phyloP scores from a whole-genome alignment of 2,329 filamentous ascomycete species.

The Ophiosphaerella narmari region DNA sequence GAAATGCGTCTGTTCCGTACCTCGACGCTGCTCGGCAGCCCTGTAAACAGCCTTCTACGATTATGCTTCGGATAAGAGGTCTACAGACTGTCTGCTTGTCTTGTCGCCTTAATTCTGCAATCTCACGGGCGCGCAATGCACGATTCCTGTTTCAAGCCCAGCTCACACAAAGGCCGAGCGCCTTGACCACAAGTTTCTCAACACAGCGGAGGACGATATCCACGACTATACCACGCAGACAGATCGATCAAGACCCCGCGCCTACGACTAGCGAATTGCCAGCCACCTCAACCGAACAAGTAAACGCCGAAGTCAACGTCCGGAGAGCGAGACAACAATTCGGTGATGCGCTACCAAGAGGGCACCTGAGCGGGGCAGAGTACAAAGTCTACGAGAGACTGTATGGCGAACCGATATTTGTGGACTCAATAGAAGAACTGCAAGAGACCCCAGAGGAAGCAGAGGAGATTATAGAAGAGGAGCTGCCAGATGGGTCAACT shows the following conservation, averaged over 20 bases:
- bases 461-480: constrained; percentile 49
- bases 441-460: constrained; percentile 51
- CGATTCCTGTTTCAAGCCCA: constrained; percentile 22
- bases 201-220: constrained; percentile 29
- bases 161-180: constrained; percentile 12
- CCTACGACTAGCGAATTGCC: constrained; percentile 3
- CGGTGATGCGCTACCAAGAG: constrained; percentile 75
- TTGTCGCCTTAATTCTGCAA: constrained; percentile 38
- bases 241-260: constrained; percentile 14
- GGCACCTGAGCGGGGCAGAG: constrained; percentile 71
- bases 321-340: constrained; percentile 74
- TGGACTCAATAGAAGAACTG: constrained; percentile 63
- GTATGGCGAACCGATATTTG: constrained; percentile 73
- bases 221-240: constrained; percentile 17
- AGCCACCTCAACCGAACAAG: constrained; percentile 21
- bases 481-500: constrained; percentile 35
- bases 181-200: constrained; percentile 8
- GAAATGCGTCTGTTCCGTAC: constrained; percentile 26
- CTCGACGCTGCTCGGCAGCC: constrained; percentile 6
- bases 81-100: constrained; percentile 37
- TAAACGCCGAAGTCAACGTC: constrained; percentile 65
- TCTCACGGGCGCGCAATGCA: constrained; percentile 31
- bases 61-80: constrained; percentile 38
- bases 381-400: constrained; percentile 76
- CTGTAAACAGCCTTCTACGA: constrained; percentile 12